A percentile compares a stretch with the other conserved stretches of the same genome.
Conservation (phyloP, 2,329 filamentous ascomycete genomes). For the Ophiostoma quercus region DNA sequence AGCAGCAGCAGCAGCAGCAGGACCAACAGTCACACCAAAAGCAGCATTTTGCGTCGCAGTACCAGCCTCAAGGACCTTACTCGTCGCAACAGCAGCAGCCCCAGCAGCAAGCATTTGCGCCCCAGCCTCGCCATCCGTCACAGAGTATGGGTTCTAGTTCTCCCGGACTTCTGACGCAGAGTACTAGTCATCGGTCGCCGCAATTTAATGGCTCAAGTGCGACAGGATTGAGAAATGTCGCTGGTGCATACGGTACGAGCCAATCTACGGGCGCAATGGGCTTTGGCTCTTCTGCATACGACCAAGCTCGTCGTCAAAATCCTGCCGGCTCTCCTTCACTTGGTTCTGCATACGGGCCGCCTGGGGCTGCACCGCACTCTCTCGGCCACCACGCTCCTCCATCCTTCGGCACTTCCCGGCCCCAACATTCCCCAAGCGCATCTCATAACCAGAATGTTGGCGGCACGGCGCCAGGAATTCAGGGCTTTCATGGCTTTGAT, state of each 20-base stretch:
- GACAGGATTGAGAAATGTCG: slow-evolving; percentile 6
- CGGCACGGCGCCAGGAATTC: slow-evolving; percentile 25
- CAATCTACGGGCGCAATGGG: slow-evolving; percentile 19
- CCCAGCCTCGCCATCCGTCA: slow-evolving; percentile 28
- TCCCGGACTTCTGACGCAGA: slow-evolving; percentile 22
- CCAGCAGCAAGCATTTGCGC: slow-evolving; percentile 30
- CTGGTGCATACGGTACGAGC: slow-evolving; percentile 17
- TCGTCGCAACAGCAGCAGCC: slow-evolving; percentile 19
- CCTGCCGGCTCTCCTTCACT: slow-evolving; percentile 25
- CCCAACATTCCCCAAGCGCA: slow-evolving; percentile 26
- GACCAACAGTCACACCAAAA: slow-evolving; percentile 26
- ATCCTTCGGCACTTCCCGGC: slow-evolving; percentile 26
- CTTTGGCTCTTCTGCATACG: slow-evolving; percentile 26
- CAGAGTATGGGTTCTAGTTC: slow-evolving; percentile 24
- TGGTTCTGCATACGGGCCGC: slow-evolving; percentile 22
- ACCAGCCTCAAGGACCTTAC: slow-evolving; percentile 24
- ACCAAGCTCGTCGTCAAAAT: slow-evolving; percentile 24
- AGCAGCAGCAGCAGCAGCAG: slow-evolving; percentile 20
- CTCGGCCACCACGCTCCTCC: slow-evolving; percentile 25
- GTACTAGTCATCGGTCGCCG: slow-evolving; percentile 24
- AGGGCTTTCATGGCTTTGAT: slow-evolving; percentile 29
- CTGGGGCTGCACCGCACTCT: slow-evolving; percentile 13
- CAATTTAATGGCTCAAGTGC: slow-evolving; percentile 22
- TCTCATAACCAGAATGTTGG: slow-evolving; percentile 21
- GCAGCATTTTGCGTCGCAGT: slow-evolving; percentile 29